These are phyloP conservation scores for Encephalitozoon romaleae DNA, from an alignment of 371 early-diverging fungal genomes.

Conservation along the genomic window DNA sequence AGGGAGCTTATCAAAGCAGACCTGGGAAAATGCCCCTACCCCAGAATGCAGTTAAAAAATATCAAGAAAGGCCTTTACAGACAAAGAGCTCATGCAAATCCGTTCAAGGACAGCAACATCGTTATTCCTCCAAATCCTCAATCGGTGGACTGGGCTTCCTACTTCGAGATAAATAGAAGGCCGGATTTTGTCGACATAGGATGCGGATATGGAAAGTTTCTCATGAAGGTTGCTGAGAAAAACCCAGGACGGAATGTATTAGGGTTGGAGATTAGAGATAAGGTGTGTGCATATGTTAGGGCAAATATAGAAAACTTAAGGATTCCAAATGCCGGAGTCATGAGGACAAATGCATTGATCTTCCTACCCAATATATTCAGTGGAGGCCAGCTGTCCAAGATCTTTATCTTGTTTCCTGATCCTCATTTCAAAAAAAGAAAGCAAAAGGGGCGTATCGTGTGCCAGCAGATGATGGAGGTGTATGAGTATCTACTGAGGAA, in stretches of 20 bases:
- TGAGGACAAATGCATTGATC: conserved; percentile 95
- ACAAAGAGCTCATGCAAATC: conserved; percentile 94
- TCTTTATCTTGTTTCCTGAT: conserved; percentile 92
- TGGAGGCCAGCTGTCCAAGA: conserved; percentile 78
- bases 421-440: conserved; percentile 99
- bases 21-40: background rate
- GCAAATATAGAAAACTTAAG: conserved; percentile 35
- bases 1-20: background rate
- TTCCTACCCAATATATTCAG: conserved; percentile 91
- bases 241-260: conserved; percentile 79
- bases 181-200: conserved; percentile 91
- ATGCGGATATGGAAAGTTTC: conserved; percentile 93
- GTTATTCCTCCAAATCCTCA: conserved; percentile 71
- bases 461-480: conserved; percentile 57
- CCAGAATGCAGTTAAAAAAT: conserved; percentile 2
- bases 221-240: conserved; percentile 72
- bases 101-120: conserved; percentile 60
- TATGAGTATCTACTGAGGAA: conserved; percentile 52
- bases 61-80: conserved; percentile 70
- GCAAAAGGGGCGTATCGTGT: conserved; percentile 93
- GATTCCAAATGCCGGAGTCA: conserved; percentile 79
- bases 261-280: conserved; percentile 95
- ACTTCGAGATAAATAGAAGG: conserved; percentile 69
- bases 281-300: conserved; percentile 81
- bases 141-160: conserved; percentile 74